These are phyloP conservation scores for Leccinum huronense DNA, from an alignment of 1,284 basidiomycete species.

Conservation along the genomic window DNA sequence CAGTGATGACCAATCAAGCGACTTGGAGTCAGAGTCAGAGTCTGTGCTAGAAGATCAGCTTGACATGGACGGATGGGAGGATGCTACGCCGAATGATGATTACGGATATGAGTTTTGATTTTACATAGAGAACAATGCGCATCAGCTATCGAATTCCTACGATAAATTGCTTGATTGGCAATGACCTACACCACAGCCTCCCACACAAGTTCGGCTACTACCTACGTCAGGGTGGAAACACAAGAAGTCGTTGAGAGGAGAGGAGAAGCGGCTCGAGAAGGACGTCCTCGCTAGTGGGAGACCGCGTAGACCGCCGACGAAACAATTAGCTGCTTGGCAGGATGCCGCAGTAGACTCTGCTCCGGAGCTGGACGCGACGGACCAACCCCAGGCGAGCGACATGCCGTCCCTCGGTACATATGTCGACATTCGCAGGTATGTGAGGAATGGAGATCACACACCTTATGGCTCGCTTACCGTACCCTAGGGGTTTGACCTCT, in stretches of 20 bases:
- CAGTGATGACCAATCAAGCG: too few species aligned
- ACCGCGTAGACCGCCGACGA: conserved; percentile 16
- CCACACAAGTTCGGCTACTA: conserved; percentile 8
- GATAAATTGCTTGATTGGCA: too few species aligned
- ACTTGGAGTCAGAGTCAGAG: too few species aligned
- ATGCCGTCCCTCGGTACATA: conserved; percentile 48
- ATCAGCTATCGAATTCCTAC: too few species aligned
- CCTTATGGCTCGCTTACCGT: conserved; percentile 13
- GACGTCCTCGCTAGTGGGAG: conserved; percentile 15
- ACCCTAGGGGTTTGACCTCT: conserved; percentile 42
- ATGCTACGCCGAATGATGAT: too few species aligned
- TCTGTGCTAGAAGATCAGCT: too few species aligned
- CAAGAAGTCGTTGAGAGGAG: conserved; percentile 30
- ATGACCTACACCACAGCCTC: too few species aligned
- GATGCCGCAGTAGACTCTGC: conserved; percentile 14
- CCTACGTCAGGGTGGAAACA: conserved; percentile 33
- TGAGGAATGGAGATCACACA: conserved; percentile 8
- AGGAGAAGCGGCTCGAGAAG: conserved; percentile 32
- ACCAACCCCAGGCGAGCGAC: conserved; percentile 16
- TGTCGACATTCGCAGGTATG: conserved; percentile 60
- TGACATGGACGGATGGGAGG: too few species aligned
- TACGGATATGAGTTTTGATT: too few species aligned
- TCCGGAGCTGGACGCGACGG: conserved; percentile 18
- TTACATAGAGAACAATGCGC: too few species aligned
- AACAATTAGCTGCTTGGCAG: conserved; percentile 25